Conservation (phyloP, 345 rosid species). For the Gossypium thurberi region DNA sequence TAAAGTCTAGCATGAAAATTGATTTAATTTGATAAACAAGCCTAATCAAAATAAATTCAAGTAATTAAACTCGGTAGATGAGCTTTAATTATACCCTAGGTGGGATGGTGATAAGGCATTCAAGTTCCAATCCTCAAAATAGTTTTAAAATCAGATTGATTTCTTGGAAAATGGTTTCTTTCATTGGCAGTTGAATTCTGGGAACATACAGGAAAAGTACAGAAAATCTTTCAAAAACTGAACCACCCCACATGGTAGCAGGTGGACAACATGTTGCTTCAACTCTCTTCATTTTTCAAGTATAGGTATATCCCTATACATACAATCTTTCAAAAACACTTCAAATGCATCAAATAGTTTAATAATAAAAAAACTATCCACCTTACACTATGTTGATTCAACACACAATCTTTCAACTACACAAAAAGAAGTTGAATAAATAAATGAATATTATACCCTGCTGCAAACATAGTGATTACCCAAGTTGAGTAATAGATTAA, state of each 20-base stretch:
- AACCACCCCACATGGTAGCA: constrained; percentile 4
- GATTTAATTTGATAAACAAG: background rate
- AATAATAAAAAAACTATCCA: no score
- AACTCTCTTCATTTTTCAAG: background rate
- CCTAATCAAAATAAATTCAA: background rate
- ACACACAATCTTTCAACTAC: no score
- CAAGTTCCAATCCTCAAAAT: background rate
- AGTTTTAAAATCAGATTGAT: background rate
- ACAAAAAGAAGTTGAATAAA: no score
- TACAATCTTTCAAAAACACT: no score
- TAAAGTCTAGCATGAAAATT: no score
- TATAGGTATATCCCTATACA: no score
- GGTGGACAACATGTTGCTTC: background rate
- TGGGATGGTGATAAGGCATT: background rate
- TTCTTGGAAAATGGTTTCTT: background rate
- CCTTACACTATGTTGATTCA: no score
- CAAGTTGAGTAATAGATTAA: background rate
- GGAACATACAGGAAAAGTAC: background rate
- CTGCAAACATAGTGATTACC: background rate
- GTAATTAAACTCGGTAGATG: background rate
- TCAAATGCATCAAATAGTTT: no score
- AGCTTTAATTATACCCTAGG: no score
- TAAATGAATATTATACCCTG: no score
- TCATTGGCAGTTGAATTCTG: background rate
- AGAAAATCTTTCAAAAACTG: background rate